Base-by-base conservation (phyloP, 2,329 filamentous ascomycete species). In the Penicillium verrucosum region DNA sequence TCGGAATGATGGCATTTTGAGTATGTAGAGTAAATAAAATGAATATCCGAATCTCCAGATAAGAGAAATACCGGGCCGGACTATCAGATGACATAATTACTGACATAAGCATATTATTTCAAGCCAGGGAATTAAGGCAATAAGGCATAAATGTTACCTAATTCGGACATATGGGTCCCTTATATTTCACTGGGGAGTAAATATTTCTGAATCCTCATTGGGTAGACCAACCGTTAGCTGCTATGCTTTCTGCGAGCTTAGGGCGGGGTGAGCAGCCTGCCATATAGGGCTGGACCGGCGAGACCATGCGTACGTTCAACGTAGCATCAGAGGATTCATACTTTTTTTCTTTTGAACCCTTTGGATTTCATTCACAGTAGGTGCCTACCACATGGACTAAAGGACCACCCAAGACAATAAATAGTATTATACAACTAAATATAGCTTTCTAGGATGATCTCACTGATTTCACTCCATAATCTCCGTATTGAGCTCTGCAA, bases 1-100 rank as follows among this genome's bases (percentile, higher is more conserved):
- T 63, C 80, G 75, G 42, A 81, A 66, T 37, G 78, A 80, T 37
- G 81, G 75, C 82, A 85, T 85, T 52, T 46, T 56, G 54, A 46
- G 54, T 52, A 9, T 46, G 21, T 21, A 29, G 48, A 41, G 37
- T 46, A 40, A 56, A 34, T 41, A 21, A 4, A 41, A 21, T n/a
- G 34, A 55, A 51, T 29, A 42, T 29, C 54, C 53, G 32, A 46
- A 45, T 40, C 48, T 49, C 37, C 36, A 42, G 29, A 44, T 42
- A 55, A 55, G 48, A 55, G 30, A 53, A 40, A 40, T 30, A 34
- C 34, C 25, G 23, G 11, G 40, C 49, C 14, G n/a, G n/a, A 30
- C 51, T 40, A 56, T 45, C 12, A 9, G 54, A 56, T 56, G 54
- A 56, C 54, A 52, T 56, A 56, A 51, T 44, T 4, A 4, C 32